Conservation (phyloP, 2,329 filamentous ascomycete species). For the Calonectria honghensis region DNA sequence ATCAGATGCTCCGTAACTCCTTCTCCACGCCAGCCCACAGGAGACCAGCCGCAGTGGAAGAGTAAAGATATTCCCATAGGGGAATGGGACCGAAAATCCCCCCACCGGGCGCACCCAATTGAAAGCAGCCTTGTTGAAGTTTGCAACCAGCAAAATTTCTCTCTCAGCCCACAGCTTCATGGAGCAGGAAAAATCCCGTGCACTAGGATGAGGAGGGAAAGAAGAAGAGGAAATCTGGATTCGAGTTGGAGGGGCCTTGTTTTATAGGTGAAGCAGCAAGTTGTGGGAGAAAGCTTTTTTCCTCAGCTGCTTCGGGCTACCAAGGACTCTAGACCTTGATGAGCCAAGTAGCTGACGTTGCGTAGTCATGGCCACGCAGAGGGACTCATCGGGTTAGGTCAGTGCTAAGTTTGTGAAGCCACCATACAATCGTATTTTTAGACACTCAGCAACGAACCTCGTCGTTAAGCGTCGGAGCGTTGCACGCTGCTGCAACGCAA, state of each 20-base stretch:
- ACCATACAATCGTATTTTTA: not conserved
- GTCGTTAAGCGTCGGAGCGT: not conserved
- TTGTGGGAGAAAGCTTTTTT: not conserved
- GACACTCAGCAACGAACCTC: not conserved
- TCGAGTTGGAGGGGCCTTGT: too few relatives aligned
- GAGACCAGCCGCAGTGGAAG: not conserved
- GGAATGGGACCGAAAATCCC: not conserved
- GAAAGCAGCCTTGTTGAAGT: not conserved
- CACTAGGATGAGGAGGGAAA: not conserved
- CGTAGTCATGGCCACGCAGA: not conserved
- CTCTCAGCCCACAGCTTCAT: not conserved
- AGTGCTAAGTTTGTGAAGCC: not conserved
- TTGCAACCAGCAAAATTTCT: conserved; percentile 9
- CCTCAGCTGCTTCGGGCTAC: not conserved
- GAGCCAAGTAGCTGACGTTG: not conserved
- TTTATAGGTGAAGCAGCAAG: not conserved
- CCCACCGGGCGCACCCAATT: not conserved
- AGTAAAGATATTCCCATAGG: not conserved
- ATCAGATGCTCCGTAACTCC: too few relatives aligned
- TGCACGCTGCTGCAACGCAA: not conserved
- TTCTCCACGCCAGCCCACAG: conserved; percentile 4
- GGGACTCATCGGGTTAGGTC: not conserved
- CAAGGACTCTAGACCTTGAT: not conserved
- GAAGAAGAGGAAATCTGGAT: too few relatives aligned
- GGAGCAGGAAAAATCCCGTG: not conserved